phyloP scores from a whole-genome alignment of 192 early-diverging fungal genomes.

The Radiomyces spectabilis region DNA sequence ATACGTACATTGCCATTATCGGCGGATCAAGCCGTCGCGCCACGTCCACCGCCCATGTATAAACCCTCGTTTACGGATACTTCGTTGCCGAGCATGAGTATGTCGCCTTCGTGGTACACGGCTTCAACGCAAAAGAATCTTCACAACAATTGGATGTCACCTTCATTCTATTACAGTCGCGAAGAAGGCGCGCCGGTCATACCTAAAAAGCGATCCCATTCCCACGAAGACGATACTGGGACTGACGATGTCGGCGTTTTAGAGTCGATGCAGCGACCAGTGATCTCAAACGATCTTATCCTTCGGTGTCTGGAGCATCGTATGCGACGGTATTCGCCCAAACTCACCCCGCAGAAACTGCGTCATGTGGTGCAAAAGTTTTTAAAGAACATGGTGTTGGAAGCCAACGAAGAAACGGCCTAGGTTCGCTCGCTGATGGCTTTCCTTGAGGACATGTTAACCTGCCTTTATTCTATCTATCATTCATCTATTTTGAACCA shows the following conservation, averaged over 20 bases:
- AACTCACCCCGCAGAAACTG: slow-evolving; percentile 23
- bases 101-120: slow-evolving; percentile 30
- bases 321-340: slow-evolving; percentile 21
- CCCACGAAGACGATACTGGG: neutral
- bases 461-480: neutral
- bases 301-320: slow-evolving; percentile 22
- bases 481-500: neutral
- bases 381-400: slow-evolving; percentile 25
- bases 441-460: neutral
- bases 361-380: slow-evolving; percentile 23
- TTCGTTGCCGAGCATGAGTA: slow-evolving; percentile 20
- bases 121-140: slow-evolving; percentile 26
- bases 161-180: slow-evolving; percentile 29
- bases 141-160: slow-evolving; percentile 25
- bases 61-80: slow-evolving; percentile 16
- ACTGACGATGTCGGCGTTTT: too few relatives aligned
- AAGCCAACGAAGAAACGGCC: slow-evolving; percentile 17
- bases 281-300: slow-evolving; percentile 16
- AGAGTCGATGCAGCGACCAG: too few relatives aligned
- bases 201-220: slow-evolving; percentile 5
- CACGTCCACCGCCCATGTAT: slow-evolving; percentile 17
- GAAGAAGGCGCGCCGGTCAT: slow-evolving; percentile 14
- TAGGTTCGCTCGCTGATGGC: too few relatives aligned
- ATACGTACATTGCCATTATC: slow-evolving; percentile 3
- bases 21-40: neutral